Evolutionary conservation across 139 green algal species (phyloP).

Genomic region (Picochlorum costavermella): DNA sequence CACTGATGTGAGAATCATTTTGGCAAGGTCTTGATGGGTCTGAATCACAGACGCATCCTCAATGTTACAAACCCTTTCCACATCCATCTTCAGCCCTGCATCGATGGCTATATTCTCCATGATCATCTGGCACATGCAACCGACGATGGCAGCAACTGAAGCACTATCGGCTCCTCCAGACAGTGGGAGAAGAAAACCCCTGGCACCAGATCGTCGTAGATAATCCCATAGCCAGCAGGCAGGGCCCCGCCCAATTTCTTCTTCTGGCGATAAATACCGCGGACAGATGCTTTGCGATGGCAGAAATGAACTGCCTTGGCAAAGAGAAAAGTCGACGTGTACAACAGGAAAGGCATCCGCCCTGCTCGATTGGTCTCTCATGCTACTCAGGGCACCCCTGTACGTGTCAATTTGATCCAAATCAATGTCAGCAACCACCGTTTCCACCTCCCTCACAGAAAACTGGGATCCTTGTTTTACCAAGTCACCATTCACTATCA

Average conservation of each 20-base stretch:
- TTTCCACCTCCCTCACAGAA: slow-evolving; percentile 62
- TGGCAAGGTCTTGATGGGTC: slow-evolving; percentile 62
- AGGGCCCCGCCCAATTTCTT: slow-evolving; percentile 92
- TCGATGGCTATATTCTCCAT: slow-evolving; percentile 53
- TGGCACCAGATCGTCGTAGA: slow-evolving; percentile 57
- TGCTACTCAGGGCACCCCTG: slow-evolving; percentile 43
- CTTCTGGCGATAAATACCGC: slow-evolving; percentile 44
- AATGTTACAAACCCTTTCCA: slow-evolving; percentile 46
- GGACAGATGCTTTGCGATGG: slow-evolving; percentile 15
- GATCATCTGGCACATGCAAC: slow-evolving; percentile 89
- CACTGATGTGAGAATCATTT: slow-evolving; percentile 72
- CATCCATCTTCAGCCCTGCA: slow-evolving; percentile 54
- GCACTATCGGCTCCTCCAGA: slow-evolving; percentile 77
- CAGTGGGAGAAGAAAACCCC: slow-evolving; percentile 88
- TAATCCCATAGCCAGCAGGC: slow-evolving; percentile 99
- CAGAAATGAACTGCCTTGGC: neutral
- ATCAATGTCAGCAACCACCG: slow-evolving; percentile 83
- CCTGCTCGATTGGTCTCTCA: slow-evolving; percentile 67
- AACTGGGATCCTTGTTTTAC: slow-evolving; percentile 75
- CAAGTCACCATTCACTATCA: slow-evolving; percentile 84
- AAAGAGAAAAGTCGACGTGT: slow-evolving; percentile 37
- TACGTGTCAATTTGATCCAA: slow-evolving; percentile 80
- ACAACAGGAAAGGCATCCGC: slow-evolving; percentile 32
- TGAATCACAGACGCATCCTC: neutral
- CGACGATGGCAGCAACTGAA: slow-evolving; percentile 83